phyloP scores from a whole-genome alignment of 176 grass and related monocot genomes.

The Typha latifolia region DNA sequence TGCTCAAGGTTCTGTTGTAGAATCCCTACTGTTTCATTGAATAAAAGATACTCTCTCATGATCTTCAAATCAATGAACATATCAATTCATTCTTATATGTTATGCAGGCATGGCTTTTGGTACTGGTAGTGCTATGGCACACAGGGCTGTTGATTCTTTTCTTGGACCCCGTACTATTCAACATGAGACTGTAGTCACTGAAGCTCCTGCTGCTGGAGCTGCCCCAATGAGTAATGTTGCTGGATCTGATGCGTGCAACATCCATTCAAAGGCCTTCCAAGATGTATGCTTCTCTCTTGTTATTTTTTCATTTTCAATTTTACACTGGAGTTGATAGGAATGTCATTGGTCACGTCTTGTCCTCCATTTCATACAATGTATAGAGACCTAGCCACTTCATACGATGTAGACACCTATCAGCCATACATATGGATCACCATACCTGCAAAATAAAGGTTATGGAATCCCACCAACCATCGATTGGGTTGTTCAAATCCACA shows the following conservation, averaged over 20 bases:
- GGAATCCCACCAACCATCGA: too few species aligned
- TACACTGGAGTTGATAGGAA: too few species aligned
- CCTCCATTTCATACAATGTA: too few species aligned
- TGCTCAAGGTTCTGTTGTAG: conserved; percentile 48
- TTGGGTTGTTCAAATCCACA: too few species aligned
- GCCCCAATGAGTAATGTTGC: conserved; percentile 19
- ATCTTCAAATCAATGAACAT: neutral
- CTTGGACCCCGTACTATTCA: conserved; percentile 67
- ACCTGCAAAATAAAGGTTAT: too few species aligned
- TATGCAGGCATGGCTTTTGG: conserved; percentile 70
- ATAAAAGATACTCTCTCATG: neutral
- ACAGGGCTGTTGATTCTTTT: conserved; percentile 80
- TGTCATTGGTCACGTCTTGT: too few species aligned
- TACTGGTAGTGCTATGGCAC: conserved; percentile 69
- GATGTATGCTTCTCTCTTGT: conserved; percentile 38
- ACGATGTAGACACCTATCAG: too few species aligned
- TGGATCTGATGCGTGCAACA: conserved; percentile 42
- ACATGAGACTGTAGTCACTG: conserved; percentile 48
- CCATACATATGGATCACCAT: too few species aligned
- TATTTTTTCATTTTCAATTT: neutral
- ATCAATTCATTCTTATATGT: neutral
- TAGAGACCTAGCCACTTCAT: too few species aligned
- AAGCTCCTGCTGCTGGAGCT: conserved; percentile 39
- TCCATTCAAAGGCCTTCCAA: conserved; percentile 67
- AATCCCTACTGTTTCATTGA: neutral